Percentiles rank a stretch among this genome's conserved stretches.
Conservation (phyloP, 768 basidiomycete species). For the Lactarius vividus region DNA sequence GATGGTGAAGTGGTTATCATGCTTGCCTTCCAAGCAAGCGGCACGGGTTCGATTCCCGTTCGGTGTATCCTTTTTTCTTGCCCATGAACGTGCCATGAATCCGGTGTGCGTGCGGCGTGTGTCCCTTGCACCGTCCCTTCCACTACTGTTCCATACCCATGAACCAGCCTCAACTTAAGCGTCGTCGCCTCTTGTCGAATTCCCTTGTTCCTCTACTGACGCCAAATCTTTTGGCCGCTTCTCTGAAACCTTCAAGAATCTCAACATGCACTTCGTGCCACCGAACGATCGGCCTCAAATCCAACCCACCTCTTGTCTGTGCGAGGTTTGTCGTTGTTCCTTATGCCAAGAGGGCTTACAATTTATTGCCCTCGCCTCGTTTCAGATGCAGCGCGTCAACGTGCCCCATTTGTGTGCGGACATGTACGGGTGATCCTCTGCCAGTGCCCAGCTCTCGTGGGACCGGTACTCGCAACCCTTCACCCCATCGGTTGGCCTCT, state of each 20-base stretch:
- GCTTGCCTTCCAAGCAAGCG: conserved; percentile 39
- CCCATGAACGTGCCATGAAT: not conserved
- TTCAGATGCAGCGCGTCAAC: conserved; percentile 41
- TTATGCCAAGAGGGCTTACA: not conserved
- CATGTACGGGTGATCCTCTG: conserved; percentile 39
- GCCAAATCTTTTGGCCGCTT: not conserved
- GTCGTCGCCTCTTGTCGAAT: conserved; percentile 19
- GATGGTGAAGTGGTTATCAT: conserved; percentile 37
- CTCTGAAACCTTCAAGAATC: conserved; percentile 5
- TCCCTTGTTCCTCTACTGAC: not conserved
- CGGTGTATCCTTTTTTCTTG: conserved; percentile 26
- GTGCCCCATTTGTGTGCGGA: conserved; percentile 47
- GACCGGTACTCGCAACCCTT: conserved; percentile 33
- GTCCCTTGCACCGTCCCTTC: not conserved
- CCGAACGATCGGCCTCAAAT: conserved; percentile 16
- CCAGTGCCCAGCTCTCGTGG: conserved; percentile 32
- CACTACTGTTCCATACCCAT: not conserved
- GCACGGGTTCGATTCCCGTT: conserved; percentile 35
- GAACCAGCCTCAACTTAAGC: conserved; percentile 6
- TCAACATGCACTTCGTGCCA: conserved; percentile 16
- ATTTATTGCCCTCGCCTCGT: not conserved
- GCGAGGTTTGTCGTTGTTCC: conserved; percentile 9
- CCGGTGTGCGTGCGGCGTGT: not conserved
- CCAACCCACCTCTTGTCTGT: conserved; percentile 14
- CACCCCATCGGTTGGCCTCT: conserved; percentile 33